Evolutionary conservation across 2,329 filamentous ascomycete genomes (phyloP), one percentile per base, ranked within the genome.

Genomic region (Fusarium sp.): DNA sequence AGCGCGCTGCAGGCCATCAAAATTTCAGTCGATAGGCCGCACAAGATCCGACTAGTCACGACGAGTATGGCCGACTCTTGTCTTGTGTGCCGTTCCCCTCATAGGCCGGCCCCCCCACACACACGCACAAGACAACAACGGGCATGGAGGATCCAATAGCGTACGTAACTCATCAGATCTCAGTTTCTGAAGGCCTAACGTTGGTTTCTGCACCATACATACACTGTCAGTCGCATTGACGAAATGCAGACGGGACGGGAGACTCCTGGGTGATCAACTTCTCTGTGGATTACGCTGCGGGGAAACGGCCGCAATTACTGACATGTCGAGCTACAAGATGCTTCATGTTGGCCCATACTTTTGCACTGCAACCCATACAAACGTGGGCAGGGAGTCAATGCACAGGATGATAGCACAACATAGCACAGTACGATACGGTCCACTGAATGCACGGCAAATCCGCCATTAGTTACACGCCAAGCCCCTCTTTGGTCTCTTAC

Each of bases 111-210:
- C 71, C 69, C 60, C 67, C 65, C 72, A 75, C 52, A 62, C 70
- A 72, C 44, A 59, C 45, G 42, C 60, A 45, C 41, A 58, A 58
- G 53, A 27, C 52, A 58, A 46, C 11, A n/a, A 65, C 63, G 46
- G 56, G 52, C 44, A 65, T 35, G 38, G 44, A 61, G 52, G 59
- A 58, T 61, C 72, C 68, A 77, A 70, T 75, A 57, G 63, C 56
- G 35, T 53, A 49, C 62, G 39, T 53, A 62, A 59, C 63, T 55
- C 63, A 41, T 64, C 62, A 77, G 56, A 73, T 76, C 70, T 77
- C 75, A 77, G 67, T 73, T 77, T 76, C 55, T 62, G 14, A 57
- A n/a, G n/a, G 42, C 42, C 58, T 31, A 72, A 61, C 62, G 63
- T 66, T 57, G 50, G 56, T 59, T 60, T 62, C 47, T 55, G 31